Evolutionary conservation across 176 grass and related monocot species (phyloP).

Genomic region (Chloris gayana): DNA sequence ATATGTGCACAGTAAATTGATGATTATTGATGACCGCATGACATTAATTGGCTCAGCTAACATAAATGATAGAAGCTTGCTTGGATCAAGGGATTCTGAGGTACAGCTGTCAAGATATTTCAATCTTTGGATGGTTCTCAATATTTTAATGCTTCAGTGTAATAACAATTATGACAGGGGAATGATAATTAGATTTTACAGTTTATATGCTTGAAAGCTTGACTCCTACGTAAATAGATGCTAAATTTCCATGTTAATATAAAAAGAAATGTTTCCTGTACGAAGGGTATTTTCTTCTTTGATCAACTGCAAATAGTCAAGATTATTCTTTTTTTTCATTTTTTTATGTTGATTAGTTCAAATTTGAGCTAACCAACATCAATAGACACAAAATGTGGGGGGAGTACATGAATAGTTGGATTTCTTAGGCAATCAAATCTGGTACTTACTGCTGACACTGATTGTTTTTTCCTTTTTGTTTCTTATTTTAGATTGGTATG

Average conservation of each 20-base stretch:
- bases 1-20: slow-evolving; percentile 93
- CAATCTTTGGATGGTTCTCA: not conserved
- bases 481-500: slow-evolving; percentile 79
- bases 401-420: not conserved
- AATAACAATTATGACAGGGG: slow-evolving; percentile 4
- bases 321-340: not conserved
- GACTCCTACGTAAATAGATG: not conserved
- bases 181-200: slow-evolving; percentile 7
- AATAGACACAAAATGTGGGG: not conserved
- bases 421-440: not conserved
- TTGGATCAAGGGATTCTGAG: slow-evolving; percentile 88
- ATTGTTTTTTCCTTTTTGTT: slow-evolving; percentile 2
- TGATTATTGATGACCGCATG: slow-evolving; percentile 79
- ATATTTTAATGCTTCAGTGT: not conserved
- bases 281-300: not conserved
- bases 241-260: not conserved
- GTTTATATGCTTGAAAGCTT: not conserved
- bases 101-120: slow-evolving; percentile 32
- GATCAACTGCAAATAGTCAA: not conserved
- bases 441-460: not conserved
- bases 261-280: not conserved
- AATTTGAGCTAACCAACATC: not conserved
- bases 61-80: slow-evolving; percentile 89
- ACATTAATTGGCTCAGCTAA: slow-evolving; percentile 85
- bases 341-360: not conserved